These are phyloP conservation scores for Chenopodium quinoa DNA, from an alignment of 148 eudicot genomes.

Conservation along the genomic window DNA sequence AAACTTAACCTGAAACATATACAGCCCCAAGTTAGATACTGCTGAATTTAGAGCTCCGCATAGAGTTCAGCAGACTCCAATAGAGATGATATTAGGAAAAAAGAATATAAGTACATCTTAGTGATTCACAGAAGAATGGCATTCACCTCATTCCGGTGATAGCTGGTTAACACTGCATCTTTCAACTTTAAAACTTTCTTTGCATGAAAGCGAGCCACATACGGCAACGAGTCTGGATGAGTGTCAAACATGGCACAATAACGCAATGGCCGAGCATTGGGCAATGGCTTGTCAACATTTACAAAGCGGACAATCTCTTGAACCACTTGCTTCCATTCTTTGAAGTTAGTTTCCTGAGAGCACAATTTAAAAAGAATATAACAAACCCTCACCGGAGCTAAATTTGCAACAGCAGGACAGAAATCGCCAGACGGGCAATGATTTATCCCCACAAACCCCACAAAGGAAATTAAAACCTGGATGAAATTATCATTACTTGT, in stretches of 20 bases:
- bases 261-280: conserved; percentile 62
- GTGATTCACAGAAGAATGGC: conserved; percentile 10
- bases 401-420: neutral
- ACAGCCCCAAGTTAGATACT: conserved; percentile 13
- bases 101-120: no score
- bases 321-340: conserved; percentile 88
- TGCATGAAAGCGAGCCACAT: conserved; percentile 85
- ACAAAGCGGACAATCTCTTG: conserved; percentile 81
- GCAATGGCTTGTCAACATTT: conserved; percentile 49
- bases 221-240: conserved; percentile 69
- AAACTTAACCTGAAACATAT: conserved; percentile 74
- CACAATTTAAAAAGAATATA: neutral
- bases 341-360: conserved; percentile 74
- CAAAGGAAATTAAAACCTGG: neutral
- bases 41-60: neutral
- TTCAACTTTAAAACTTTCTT: conserved; percentile 80
- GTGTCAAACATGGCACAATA: conserved; percentile 77
- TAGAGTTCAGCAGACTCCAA: neutral
- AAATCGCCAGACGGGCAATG: neutral
- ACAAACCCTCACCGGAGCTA: neutral
- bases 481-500: neutral
- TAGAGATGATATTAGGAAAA: neutral
- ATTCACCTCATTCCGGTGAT: conserved; percentile 87
- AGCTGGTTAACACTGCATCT: conserved; percentile 85
- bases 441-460: neutral